Evolutionary conservation across 1,139 yeast species (phyloP), one percentile per base, ranked within the genome.

Genomic region (Suhomyces bolitotheri): DNA sequence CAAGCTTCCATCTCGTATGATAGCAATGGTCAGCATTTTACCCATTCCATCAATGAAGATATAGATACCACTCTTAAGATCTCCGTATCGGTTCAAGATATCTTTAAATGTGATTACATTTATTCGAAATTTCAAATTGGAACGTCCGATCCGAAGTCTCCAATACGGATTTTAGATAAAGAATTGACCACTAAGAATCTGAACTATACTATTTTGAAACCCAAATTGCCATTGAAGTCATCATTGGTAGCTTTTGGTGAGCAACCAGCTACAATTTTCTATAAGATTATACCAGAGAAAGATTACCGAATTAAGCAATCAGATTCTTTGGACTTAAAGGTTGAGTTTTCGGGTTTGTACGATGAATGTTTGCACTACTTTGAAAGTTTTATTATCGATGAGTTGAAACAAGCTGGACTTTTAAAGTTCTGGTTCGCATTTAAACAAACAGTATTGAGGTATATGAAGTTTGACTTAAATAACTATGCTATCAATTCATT

Each of bases 61-160:
- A 48, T 82, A 6, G 81, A 80, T 40, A 71, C 79, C 4, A 64
- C 78, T 1, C 62, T 85, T 23, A 61, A 70, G 10, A 54, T 80
- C 5, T 81, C 89, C 1, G 90, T 85, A 1, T 76, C 86, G 2
- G 94, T 85, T 2, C 90, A 83, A 49, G 95, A 86, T 54, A 78
- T 80, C 10, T 84, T 84, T 61, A 76, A 75, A 39, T 54, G 72
- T 1, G 58, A 71, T 7, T 66, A 67, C 33, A 62, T 85, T 2
- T 82, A 76, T 47, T 80, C 90, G 3, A 80, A 78, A 45, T 85
- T 82, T 50, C 78, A 82, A 15, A 68, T 85, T 28, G 82, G 88
- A 8, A 72, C 88, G 3, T 67, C 82, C 2, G 70, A 71, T 21
- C 46, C 69, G 0, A 62, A 60, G 8, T 53, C 58, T 9, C 95